A percentile compares a stretch with the other conserved stretches of the same genome.
Conservation (phyloP, 2,329 filamentous ascomycete genomes). For the Fusarium sp. region DNA sequence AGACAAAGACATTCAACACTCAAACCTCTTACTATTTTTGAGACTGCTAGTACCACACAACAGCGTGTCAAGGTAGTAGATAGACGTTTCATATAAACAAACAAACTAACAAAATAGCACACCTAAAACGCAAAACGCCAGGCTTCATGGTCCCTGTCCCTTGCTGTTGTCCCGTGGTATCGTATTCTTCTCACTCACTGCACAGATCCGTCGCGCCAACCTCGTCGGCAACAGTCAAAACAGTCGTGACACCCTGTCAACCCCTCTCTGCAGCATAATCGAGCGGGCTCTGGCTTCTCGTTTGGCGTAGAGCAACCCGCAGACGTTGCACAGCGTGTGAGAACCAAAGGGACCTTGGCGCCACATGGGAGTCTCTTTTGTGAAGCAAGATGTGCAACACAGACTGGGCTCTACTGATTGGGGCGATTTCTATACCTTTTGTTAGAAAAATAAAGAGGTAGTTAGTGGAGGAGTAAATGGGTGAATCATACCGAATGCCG, state of each 20-base stretch:
- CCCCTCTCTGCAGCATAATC: not conserved
- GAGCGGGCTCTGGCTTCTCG: conserved; percentile 2
- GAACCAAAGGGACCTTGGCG: conserved; percentile 19
- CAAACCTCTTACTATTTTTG: too few relatives aligned
- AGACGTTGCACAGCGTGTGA: conserved; percentile 22
- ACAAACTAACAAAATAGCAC: too few relatives aligned
- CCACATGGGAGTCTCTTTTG: conserved; percentile 21
- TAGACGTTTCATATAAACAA: too few relatives aligned
- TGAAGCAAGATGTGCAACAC: conserved; percentile 23
- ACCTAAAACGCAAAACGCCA: too few relatives aligned
- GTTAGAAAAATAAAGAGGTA: not conserved
- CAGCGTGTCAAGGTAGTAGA: too few relatives aligned
- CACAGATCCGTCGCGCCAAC: too few relatives aligned
- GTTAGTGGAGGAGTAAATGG: not conserved
- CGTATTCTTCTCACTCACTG: too few relatives aligned
- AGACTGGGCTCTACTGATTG: not conserved
- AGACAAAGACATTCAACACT: too few relatives aligned
- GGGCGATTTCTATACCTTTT: conserved; percentile 3
- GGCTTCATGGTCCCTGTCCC: too few relatives aligned
- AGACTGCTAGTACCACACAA: too few relatives aligned
- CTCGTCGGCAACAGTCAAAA: not conserved
- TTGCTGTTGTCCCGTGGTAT: too few relatives aligned
- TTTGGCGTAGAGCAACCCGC: conserved; percentile 16
- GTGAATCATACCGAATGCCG: conserved; percentile 11
- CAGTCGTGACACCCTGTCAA: not conserved